A percentile compares a stretch with the other conserved stretches of the same genome.
Evolutionary conservation across 192 early-diverging fungal genomes (phyloP).

Genomic region (Chytriomyces sp.): DNA sequence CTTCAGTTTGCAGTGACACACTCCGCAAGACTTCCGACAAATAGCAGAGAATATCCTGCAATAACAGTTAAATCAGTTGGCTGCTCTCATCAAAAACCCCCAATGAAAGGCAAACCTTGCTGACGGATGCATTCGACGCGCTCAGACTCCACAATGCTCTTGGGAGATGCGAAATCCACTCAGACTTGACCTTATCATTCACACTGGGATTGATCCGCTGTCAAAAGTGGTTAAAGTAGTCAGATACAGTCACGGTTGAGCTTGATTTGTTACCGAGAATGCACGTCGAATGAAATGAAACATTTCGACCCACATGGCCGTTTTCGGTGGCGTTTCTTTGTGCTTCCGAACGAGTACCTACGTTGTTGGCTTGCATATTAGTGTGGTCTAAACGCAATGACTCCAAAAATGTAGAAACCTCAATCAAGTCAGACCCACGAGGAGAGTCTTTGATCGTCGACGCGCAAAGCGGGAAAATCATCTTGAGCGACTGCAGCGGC

Average conservation of each 20-base stretch:
- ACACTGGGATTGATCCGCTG: neutral
- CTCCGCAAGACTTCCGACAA: conserved; percentile 15
- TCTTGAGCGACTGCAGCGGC: conserved; percentile 19
- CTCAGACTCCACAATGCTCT: conserved; percentile 13
- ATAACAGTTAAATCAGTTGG: neutral
- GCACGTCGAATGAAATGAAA: neutral
- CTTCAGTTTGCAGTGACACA: neutral
- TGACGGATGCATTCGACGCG: neutral
- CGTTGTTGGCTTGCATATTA: no score
- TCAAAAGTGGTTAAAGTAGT: neutral
- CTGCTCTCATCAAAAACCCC: neutral
- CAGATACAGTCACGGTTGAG: neutral
- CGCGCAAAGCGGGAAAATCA: conserved; percentile 25
- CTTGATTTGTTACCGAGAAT: neutral
- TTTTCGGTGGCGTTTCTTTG: conserved; percentile 9
- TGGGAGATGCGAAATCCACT: conserved; percentile 16
- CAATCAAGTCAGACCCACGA: neutral
- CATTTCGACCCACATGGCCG: conserved; percentile 11
- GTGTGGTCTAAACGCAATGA: no score
- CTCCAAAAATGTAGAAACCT: neutral
- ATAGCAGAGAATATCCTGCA: conserved; percentile 2
- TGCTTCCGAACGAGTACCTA: conserved; percentile 5
- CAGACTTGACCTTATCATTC: neutral
- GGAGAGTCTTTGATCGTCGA: neutral
- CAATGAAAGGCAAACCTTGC: neutral